Evolutionary conservation across 2,329 filamentous ascomycete genomes (phyloP).

Genomic region (Hymenoscyphus fructigenus): DNA sequence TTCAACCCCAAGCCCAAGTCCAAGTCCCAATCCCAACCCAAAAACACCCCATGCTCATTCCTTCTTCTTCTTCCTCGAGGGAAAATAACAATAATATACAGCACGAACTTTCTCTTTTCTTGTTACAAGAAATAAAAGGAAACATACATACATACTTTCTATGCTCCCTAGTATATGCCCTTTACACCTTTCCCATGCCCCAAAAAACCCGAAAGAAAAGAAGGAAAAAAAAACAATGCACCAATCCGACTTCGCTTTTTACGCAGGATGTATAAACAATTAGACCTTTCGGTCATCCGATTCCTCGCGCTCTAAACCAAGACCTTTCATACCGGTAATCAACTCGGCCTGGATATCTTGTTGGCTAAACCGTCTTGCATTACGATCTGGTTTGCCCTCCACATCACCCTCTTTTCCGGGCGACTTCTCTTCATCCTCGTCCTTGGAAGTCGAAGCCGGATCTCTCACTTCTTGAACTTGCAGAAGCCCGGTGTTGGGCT

Average conservation of each 20-base stretch:
- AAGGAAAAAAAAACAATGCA: neutral
- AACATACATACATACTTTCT: neutral
- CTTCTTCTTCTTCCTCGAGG: no score
- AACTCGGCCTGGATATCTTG: slow-evolving; percentile 55
- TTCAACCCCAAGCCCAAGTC: neutral
- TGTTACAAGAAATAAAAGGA: neutral
- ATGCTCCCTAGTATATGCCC: neutral
- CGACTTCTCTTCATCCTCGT: neutral
- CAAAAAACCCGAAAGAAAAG: neutral
- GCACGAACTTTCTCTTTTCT: neutral
- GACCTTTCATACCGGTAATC: slow-evolving; percentile 58
- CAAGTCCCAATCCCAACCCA: neutral
- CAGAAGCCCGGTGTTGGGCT: slow-evolving; percentile 19
- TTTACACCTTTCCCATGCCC: neutral
- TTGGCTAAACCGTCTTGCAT: slow-evolving; percentile 23
- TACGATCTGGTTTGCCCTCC: neutral
- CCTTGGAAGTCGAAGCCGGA: no score
- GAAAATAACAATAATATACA: neutral
- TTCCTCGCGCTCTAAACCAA: slow-evolving; percentile 45
- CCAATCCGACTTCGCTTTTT: neutral
- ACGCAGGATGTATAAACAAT: neutral
- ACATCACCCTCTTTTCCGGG: neutral
- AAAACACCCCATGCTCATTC: neutral
- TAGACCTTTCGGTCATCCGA: slow-evolving; percentile 27
- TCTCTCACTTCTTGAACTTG: neutral